Conservation (phyloP, 352 stramenopile species). For the Elongisporangium undulatum region DNA sequence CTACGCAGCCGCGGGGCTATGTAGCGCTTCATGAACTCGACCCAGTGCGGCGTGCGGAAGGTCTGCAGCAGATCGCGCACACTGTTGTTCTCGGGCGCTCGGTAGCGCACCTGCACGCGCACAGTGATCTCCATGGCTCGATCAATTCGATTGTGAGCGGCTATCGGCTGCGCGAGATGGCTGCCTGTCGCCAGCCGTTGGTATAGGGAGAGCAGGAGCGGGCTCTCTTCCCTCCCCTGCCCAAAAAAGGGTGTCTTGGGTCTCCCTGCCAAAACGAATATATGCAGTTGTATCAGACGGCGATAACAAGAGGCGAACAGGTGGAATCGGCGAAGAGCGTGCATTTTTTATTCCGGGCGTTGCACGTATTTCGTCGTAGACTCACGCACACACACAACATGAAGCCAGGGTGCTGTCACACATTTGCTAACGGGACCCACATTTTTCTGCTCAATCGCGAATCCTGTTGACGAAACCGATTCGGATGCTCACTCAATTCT, state of each 20-base stretch:
- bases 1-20: constrained; percentile 61
- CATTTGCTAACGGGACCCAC: neutral
- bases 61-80: constrained; percentile 51
- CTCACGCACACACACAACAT: neutral
- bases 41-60: constrained; percentile 50
- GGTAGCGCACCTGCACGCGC: constrained; percentile 58
- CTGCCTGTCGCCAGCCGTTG: neutral
- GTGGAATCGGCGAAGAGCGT: neutral
- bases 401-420: neutral
- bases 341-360: neutral
- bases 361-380: neutral
- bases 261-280: neutral
- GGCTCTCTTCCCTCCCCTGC: neutral
- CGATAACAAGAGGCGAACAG: neutral
- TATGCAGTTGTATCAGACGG: neutral
- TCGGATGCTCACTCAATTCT: no score
- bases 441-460: neutral
- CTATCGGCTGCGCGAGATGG: neutral
- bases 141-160: constrained; percentile 3
- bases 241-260: neutral
- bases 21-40: constrained; percentile 56
- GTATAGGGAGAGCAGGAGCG: neutral
- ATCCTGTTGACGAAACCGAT: neutral
- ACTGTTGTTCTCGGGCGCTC: constrained; percentile 30
- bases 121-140: constrained; percentile 41